A percentile compares a stretch with the other conserved stretches of the same genome.
Evolutionary conservation across 257 asterid species (phyloP).

Genomic region (Solanum bulbocastanum): DNA sequence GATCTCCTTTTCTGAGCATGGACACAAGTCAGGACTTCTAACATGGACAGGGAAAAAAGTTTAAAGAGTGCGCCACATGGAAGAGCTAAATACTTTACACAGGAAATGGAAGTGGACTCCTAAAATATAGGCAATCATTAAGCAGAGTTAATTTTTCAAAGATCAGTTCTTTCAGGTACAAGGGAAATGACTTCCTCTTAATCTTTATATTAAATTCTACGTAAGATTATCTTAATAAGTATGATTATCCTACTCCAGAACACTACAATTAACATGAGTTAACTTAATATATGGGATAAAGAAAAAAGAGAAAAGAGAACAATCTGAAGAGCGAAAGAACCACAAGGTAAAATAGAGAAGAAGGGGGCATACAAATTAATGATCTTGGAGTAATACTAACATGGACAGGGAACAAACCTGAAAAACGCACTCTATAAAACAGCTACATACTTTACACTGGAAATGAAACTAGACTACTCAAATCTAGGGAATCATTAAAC

Average conservation of each 20-base stretch:
- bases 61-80: no score
- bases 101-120: not conserved
- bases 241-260: not conserved
- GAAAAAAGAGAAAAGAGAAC: not conserved
- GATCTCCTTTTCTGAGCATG: not conserved
- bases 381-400: not conserved
- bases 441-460: not conserved
- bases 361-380: not conserved
- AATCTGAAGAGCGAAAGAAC: not conserved
- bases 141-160: not conserved
- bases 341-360: not conserved
- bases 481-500: not conserved
- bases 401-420: not conserved
- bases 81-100: not conserved
- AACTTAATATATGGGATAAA: not conserved
- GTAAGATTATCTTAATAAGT: not conserved
- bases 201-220: not conserved
- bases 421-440: not conserved
- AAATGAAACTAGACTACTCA: not conserved
- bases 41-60: not conserved
- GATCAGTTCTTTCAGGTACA: not conserved
- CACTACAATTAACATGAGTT: not conserved
- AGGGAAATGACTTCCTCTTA: not conserved
- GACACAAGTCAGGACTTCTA: not conserved
- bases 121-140: not conserved